A percentile compares a stretch with the other conserved stretches of the same genome.
Evolutionary conservation across 2,329 filamentous ascomycete species (phyloP).

Genomic region (Aspergillus fischeri): DNA sequence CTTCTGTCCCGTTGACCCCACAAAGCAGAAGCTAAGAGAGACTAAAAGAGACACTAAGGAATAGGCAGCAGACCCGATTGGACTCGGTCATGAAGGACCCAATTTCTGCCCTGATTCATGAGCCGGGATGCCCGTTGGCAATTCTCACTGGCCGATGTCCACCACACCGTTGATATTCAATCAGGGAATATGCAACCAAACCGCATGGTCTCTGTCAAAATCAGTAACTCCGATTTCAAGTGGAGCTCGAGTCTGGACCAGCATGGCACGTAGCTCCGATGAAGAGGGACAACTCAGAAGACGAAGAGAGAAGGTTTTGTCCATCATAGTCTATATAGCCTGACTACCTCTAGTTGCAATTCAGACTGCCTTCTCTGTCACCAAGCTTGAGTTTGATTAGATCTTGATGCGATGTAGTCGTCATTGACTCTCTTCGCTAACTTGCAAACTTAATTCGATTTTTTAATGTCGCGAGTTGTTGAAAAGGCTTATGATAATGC

Average conservation of each 20-base stretch:
- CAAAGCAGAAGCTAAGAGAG: no score
- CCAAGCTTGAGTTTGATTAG: not conserved
- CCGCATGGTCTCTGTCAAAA: not conserved
- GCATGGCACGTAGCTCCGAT: not conserved
- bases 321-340: not conserved
- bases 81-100: not conserved
- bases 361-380: not conserved
- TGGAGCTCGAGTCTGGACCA: not conserved
- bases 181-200: not conserved
- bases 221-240: not conserved
- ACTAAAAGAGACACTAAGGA: not conserved
- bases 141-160: not conserved
- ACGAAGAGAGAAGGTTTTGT: no score
- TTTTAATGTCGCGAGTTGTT: not conserved
- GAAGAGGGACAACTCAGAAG: not conserved
- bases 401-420: not conserved
- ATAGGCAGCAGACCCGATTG: not conserved
- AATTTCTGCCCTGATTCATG: not conserved
- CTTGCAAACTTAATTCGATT: not conserved
- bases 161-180: not conserved
- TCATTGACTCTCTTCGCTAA: not conserved
- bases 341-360: not conserved
- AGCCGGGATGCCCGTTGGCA: not conserved
- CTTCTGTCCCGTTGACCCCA: not conserved
- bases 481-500: not conserved